Evolutionary conservation across 2,329 filamentous ascomycete species (phyloP).

Genomic region (Ophiostoma pallidulum): DNA sequence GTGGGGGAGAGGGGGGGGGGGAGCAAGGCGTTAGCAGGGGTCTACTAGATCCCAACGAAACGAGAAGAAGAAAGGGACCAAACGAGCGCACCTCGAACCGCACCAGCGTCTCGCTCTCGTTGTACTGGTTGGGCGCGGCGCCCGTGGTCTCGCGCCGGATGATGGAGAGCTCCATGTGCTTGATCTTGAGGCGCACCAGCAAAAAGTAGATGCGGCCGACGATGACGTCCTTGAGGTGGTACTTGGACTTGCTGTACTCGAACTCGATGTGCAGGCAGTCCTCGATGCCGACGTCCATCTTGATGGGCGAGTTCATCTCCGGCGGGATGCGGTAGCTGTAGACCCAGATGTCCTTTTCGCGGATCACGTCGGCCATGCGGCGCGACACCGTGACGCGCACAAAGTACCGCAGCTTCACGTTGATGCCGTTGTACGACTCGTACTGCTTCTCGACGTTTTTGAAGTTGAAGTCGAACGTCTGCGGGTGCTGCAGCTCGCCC

Average conservation of each 20-base stretch:
- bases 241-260: slow-evolving; percentile 98
- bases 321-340: slow-evolving; percentile 97
- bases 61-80: neutral
- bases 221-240: slow-evolving; percentile 98
- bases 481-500: slow-evolving; percentile 94
- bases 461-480: slow-evolving; percentile 99
- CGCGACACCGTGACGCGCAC: slow-evolving; percentile 92
- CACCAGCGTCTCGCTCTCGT: slow-evolving; percentile 96
- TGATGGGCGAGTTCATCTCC: slow-evolving; percentile 96
- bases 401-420: slow-evolving; percentile 98
- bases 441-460: slow-evolving; percentile 99
- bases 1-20: slow-evolving; percentile 2
- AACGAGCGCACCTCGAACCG: slow-evolving; percentile 84
- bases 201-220: slow-evolving; percentile 98
- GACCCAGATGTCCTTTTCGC: slow-evolving; percentile 99
- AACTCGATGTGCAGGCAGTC: slow-evolving; percentile 99
- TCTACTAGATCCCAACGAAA: too few relatives aligned
- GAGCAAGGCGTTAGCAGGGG: slow-evolving; percentile 1
- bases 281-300: slow-evolving; percentile 99
- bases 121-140: slow-evolving; percentile 95
- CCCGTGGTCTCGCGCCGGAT: slow-evolving; percentile 95
- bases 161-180: slow-evolving; percentile 98
- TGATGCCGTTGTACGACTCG: slow-evolving; percentile 99
- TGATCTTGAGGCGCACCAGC: slow-evolving; percentile 94
- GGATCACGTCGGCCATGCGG: slow-evolving; percentile 94